These are phyloP conservation scores for Parachaetomium inaequale DNA, from an alignment of 495 filamentous ascomycete species.

Conservation along the genomic window DNA sequence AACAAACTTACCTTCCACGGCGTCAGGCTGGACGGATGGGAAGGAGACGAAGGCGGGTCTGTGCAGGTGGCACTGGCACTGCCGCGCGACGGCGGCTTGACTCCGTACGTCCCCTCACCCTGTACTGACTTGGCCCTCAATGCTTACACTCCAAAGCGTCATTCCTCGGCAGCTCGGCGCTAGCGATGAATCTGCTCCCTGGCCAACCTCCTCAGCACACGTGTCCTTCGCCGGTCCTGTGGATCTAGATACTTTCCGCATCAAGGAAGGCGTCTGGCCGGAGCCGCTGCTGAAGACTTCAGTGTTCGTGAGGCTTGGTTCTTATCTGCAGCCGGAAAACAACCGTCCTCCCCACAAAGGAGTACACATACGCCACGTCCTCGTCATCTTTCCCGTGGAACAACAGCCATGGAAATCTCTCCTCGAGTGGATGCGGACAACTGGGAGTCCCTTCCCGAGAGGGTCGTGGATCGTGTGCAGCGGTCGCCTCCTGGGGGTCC, in stretches of 20 bases:
- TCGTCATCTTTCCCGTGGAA: not conserved
- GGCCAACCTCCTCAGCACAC: not conserved
- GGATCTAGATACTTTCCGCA: conserved; percentile 2
- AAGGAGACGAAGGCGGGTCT: not conserved
- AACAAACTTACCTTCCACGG: not conserved
- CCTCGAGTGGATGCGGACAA: not conserved
- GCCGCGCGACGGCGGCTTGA: conserved; percentile 1
- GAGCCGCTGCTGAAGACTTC: conserved; percentile 4
- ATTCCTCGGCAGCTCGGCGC: conserved; percentile 2
- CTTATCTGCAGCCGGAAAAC: conserved; percentile 1
- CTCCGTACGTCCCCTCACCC: not conserved
- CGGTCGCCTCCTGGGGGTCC: conserved; percentile 6
- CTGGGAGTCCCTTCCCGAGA: not conserved
- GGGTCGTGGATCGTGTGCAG: conserved; percentile 6
- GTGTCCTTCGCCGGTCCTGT: conserved; percentile 2
- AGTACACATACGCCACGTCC: conserved; percentile 1
- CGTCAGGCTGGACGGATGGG: not conserved
- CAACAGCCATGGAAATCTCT: conserved; percentile 1
- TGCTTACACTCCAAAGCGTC: not conserved
- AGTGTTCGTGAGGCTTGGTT: not conserved
- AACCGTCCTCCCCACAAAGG: conserved; percentile 2
- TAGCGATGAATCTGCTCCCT: not conserved
- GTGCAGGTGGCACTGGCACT: not conserved
- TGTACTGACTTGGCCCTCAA: not conserved
- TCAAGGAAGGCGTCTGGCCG: conserved; percentile 2